Evolutionary conservation across 345 rosid species (phyloP), one percentile per base, ranked within the genome.

Genomic region (Lagerstroemia speciosa): DNA sequence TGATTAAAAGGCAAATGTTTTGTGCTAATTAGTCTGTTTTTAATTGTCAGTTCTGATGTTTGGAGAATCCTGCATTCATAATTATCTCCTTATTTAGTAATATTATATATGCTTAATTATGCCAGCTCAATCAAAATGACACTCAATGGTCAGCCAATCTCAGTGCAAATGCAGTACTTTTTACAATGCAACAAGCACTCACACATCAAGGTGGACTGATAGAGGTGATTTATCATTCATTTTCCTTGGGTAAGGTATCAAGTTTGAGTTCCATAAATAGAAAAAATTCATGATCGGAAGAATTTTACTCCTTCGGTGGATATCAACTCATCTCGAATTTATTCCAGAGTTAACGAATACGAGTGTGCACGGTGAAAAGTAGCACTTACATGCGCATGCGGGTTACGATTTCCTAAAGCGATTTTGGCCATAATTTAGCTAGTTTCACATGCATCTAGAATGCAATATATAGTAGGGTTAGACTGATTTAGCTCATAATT

Each of bases 381-480:
- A 52, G 26, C 57, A 20, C 27, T 52, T 22, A 52, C 6, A 53
- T 53, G 61, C 61, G 61, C 61, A 53, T 53, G 61, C 61, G 30
- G 61, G 30, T n/a, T 53, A 26, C 61, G 61, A 24, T 24, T 19
- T 24, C 48, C 12, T 53, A 53, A 53, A 53, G 30, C 1, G 61
- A 53, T 53, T 9, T n/a, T 53, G 61, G 15, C 24, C 61, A 53
- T 53, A n/a, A 53, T 53, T 53, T 53, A 22, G 30, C 2, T 53
- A 30, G 22, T 53, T 53, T 53, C 61, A 53, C 61, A 53, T 53
- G 61, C 61, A 53, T 53, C 61, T 53, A 26, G 53, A 48, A 48
- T 48, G 48, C 48, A 43, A 43, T 43, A 10, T 43, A 3, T 48
- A 48, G 53, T 1, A 48, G 53, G n/a, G n/a, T 48, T 53, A 24